Conservation (phyloP, 371 early-diverging fungal species). For the Conidiobolus incongruus region DNA sequence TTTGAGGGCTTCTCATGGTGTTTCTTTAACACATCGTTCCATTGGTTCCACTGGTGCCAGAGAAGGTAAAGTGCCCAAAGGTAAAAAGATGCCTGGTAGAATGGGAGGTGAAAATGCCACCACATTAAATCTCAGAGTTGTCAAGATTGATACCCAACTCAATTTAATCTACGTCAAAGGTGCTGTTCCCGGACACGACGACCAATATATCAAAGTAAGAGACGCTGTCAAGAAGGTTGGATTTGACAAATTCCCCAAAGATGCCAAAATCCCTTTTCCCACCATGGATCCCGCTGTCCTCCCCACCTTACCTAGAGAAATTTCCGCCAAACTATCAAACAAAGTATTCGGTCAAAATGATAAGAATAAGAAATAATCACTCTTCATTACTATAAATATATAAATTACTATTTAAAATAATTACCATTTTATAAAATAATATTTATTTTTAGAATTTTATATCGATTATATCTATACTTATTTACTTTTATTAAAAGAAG, state of each 20-base stretch:
- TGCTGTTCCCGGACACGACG: constrained; percentile 70
- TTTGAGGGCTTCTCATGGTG: constrained; percentile 84
- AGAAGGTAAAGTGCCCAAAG: constrained; percentile 84
- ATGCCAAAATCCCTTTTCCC: constrained; percentile 50
- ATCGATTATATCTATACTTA: too few species aligned
- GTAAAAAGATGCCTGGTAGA: constrained; percentile 95
- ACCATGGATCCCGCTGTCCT: constrained; percentile 24
- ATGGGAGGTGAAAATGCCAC: constrained; percentile 77
- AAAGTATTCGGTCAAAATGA: too few species aligned
- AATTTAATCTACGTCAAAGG: constrained; percentile 84
- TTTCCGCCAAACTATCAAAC: constrained; percentile 27
- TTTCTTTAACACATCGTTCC: constrained; percentile 73
- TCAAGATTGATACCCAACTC: constrained; percentile 69
- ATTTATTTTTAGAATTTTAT: too few species aligned
- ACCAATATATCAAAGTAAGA: constrained; percentile 54
- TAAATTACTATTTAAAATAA: too few species aligned
- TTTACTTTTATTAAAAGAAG: too few species aligned
- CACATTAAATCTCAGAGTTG: constrained; percentile 54
- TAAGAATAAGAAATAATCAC: too few species aligned
- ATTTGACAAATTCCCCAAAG: constrained; percentile 37
- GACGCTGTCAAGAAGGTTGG: constrained; percentile 69
- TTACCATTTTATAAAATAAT: too few species aligned
- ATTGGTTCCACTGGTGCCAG: constrained; percentile 87
- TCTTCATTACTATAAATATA: too few species aligned
- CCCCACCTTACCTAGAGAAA: constrained; percentile 23